Base-by-base conservation (phyloP, 345 rosid genomes). In the Pugionium dolabratum region DNA sequence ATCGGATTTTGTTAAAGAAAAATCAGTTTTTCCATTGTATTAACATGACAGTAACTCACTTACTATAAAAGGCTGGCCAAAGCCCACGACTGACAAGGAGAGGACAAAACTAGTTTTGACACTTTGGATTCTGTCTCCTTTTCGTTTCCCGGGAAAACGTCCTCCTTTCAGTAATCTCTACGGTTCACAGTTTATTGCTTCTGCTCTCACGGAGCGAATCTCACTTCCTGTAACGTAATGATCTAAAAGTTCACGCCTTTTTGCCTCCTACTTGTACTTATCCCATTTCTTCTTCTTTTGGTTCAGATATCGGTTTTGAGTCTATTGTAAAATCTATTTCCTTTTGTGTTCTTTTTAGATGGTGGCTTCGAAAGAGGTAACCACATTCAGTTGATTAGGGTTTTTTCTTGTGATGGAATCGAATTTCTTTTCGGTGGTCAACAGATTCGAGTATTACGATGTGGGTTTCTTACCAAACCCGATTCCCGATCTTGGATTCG, bases 361-460 rank as follows among this genome's bases (percentile, higher is more conserved):
- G 36, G 3, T 37, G 5, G 8, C 7, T 40, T 59, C 47, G 49
- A 32, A n/a, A n/a, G n/a, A n/a, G n/a, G n/a, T n/a, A n/a, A n/a
- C n/a, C n/a, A n/a, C n/a, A n/a, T n/a, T n/a, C n/a, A n/a, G n/a
- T n/a, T n/a, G n/a, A n/a, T n/a, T n/a, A n/a, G n/a, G n/a, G n/a
- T n/a, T n/a, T n/a, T n/a, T n/a, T n/a, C n/a, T n/a, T n/a, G n/a
- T 67, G 53, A 74, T 67, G 73, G 73, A 67, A 40, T 54, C 69
- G 69, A 74, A 54, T 10, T 47, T 37, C 41, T 61, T 69, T 3
- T 5, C 46, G 1, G 1, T 67, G 39, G 73, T 73, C 67, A 73
- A 73, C 76, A 72, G 73, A 31, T 67, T 8, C 8, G 72, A 73
- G 56, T 66, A 54, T 50, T 74, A 74, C 49, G 72, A 73, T 73